Evolutionary conservation across 129 eudicot species (phyloP).

Genomic region (Arctium minus): DNA sequence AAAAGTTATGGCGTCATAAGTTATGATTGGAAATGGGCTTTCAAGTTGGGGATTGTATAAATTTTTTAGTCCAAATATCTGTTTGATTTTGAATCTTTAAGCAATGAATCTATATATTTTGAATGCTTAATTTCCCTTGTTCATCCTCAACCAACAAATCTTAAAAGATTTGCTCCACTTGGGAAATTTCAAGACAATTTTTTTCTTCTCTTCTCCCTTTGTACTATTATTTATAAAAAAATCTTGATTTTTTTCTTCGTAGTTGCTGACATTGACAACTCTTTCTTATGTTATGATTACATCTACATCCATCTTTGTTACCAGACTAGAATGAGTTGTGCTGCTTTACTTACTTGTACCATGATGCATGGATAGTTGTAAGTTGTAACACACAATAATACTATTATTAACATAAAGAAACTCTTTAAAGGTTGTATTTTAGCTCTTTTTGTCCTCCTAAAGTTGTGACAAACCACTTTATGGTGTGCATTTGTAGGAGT

Average conservation of each 20-base stretch:
- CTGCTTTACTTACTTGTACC: slow-evolving; percentile 9
- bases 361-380: slow-evolving; percentile 16
- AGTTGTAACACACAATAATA: background rate
- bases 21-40: background rate
- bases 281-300: slow-evolving; percentile 27
- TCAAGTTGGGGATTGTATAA: slow-evolving; percentile 24
- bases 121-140: slow-evolving; percentile 18
- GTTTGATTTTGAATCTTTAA: slow-evolving; percentile 17
- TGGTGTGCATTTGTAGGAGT: background rate
- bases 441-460: slow-evolving; percentile 20
- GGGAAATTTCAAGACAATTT: background rate
- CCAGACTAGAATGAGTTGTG: background rate
- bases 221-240: background rate
- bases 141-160: background rate
- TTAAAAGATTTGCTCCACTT: background rate
- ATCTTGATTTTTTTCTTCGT: slow-evolving; percentile 7
- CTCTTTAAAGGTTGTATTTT: background rate
- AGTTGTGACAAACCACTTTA: slow-evolving; percentile 25
- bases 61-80: slow-evolving; percentile 18
- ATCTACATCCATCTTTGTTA: slow-evolving; percentile 10
- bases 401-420: background rate
- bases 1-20: slow-evolving; percentile 6
- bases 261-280: slow-evolving; percentile 25
- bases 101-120: slow-evolving; percentile 20
- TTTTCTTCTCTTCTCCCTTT: background rate